These are phyloP conservation scores for Ustilago xerochloae DNA, from an alignment of 1,284 basidiomycete genomes.

Conservation along the genomic window DNA sequence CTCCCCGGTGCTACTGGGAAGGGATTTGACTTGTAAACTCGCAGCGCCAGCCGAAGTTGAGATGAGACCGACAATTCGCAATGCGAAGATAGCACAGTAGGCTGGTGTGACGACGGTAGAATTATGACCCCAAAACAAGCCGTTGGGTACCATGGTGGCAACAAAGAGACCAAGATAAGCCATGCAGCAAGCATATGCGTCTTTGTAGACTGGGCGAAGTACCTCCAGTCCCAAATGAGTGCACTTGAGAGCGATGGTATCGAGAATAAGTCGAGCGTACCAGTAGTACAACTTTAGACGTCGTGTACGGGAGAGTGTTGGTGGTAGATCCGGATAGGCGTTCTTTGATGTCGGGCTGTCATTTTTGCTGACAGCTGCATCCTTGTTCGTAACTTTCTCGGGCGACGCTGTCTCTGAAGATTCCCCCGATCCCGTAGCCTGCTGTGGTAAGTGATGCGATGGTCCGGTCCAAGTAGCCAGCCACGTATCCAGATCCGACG, in stretches of 20 bases:
- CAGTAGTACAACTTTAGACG: conserved; percentile 48
- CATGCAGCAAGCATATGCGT: conserved; percentile 50
- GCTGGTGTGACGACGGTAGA: conserved; percentile 51
- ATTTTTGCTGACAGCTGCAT: background rate
- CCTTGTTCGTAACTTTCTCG: background rate
- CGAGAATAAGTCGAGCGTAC: conserved; percentile 49
- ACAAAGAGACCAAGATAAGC: conserved; percentile 54
- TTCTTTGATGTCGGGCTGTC: no score
- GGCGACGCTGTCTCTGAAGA: background rate
- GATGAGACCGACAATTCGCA: conserved; percentile 43
- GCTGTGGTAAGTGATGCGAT: conserved; percentile 9
- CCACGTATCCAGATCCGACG: conserved; percentile 45
- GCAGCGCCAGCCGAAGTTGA: conserved; percentile 13
- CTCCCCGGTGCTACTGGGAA: background rate
- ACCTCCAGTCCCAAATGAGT: conserved; percentile 28
- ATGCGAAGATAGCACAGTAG: conserved; percentile 55
- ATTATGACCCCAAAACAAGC: conserved; percentile 49
- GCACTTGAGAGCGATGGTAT: conserved; percentile 47
- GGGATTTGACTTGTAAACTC: conserved; percentile 14
- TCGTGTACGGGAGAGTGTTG: conserved; percentile 22
- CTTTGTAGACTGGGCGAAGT: conserved; percentile 48
- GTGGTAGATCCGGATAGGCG: conserved; percentile 27
- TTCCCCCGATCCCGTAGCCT: background rate
- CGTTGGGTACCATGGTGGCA: conserved; percentile 47
- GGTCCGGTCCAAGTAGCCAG: conserved; percentile 44